Evolutionary conservation across 208 protist genomes (phyloP).

Genomic region (Porcisia deanei): DNA sequence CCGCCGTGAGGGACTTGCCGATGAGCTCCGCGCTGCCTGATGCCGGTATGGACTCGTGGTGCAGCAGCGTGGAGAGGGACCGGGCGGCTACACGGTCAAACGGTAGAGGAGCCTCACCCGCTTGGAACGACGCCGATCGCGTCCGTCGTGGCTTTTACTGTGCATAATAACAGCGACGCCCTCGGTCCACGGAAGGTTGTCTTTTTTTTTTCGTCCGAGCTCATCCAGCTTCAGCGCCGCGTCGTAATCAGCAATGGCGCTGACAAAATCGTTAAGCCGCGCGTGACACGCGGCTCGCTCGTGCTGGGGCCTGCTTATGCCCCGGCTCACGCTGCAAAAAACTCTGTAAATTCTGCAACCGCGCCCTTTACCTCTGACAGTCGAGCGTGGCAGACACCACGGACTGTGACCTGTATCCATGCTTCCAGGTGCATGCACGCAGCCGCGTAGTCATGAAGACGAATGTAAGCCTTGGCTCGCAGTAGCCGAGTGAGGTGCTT

Average conservation of each 20-base stretch:
- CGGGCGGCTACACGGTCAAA: background rate
- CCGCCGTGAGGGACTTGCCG: background rate
- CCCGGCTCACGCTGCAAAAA: slow-evolving; percentile 59
- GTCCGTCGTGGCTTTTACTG: slow-evolving; percentile 12
- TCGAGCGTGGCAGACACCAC: slow-evolving; percentile 53
- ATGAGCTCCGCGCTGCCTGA: background rate
- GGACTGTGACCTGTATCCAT: slow-evolving; percentile 28
- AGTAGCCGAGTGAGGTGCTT: slow-evolving; percentile 32
- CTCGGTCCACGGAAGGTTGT: slow-evolving; percentile 9
- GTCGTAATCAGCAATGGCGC: slow-evolving; percentile 84
- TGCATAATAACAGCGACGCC: slow-evolving; percentile 3
- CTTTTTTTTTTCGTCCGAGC: slow-evolving; percentile 15
- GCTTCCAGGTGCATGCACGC: slow-evolving; percentile 49
- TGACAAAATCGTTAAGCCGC: slow-evolving; percentile 61
- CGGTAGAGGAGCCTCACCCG: background rate
- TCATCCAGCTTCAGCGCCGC: slow-evolving; percentile 56
- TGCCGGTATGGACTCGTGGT: background rate
- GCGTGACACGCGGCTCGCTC: slow-evolving; percentile 77
- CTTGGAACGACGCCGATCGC: background rate
- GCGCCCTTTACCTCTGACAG: slow-evolving; percentile 59
- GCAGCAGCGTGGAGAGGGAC: background rate
- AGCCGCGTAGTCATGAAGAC: slow-evolving; percentile 32
- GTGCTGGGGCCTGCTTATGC: slow-evolving; percentile 64
- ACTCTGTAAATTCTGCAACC: slow-evolving; percentile 54
- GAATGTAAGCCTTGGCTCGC: slow-evolving; percentile 43